These are phyloP conservation scores for Guyanaporus albipodus DNA, from an alignment of 768 basidiomycete genomes.

Conservation along the genomic window DNA sequence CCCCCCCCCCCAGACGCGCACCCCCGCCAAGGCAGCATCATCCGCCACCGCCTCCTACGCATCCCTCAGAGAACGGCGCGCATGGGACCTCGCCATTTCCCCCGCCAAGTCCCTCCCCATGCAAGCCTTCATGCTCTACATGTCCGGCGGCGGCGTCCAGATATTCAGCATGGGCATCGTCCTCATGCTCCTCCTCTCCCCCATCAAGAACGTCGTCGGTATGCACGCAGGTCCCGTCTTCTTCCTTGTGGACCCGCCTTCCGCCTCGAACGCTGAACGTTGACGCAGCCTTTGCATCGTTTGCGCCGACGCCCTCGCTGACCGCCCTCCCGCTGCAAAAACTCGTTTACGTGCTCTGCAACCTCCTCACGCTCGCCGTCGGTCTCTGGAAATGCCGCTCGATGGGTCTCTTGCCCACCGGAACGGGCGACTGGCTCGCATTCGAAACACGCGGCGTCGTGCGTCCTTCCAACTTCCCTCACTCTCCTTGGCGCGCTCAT, in stretches of 20 bases:
- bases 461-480: not conserved
- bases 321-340: conserved; percentile 66
- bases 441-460: conserved; percentile 81
- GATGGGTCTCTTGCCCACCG: conserved; percentile 88
- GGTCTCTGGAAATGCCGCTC: conserved; percentile 91
- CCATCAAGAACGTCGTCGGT: conserved; percentile 76
- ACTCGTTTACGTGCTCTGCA: conserved; percentile 65
- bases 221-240: conserved; percentile 65
- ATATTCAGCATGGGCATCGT: conserved; percentile 97
- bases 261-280: too few species aligned
- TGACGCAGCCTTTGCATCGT: conserved; percentile 70
- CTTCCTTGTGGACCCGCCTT: too few species aligned
- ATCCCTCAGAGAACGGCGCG: conserved; percentile 68
- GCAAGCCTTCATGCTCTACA: conserved; percentile 98
- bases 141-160: conserved; percentile 94
- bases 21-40: conserved; percentile 33
- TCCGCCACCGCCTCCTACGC: conserved; percentile 50
- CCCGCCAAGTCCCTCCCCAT: conserved; percentile 92
- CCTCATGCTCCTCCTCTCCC: conserved; percentile 83
- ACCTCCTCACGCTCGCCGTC: conserved; percentile 71
- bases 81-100: conserved; percentile 79
- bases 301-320: not conserved
- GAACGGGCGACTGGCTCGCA: conserved; percentile 92
- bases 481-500: not conserved
- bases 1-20: conserved; percentile 38